These are phyloP conservation scores for Haemoproteus tartakovskyi DNA, from an alignment of 169 alveolate genomes.

Conservation along the genomic window DNA sequence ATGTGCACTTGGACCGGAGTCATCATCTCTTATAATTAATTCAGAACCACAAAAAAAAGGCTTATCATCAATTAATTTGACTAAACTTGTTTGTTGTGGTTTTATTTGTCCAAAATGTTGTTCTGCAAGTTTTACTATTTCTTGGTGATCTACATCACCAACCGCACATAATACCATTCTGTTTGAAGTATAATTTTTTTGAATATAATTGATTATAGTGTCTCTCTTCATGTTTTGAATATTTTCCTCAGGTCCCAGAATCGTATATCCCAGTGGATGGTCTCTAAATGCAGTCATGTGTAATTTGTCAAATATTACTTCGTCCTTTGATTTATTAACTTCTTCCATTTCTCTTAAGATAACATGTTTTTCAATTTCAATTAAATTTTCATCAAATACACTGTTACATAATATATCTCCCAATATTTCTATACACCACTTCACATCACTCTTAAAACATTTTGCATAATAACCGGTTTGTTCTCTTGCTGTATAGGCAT, in stretches of 20 bases:
- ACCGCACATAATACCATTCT: constrained; percentile 89
- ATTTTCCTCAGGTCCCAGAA: constrained; percentile 88
- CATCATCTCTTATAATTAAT: constrained; percentile 73
- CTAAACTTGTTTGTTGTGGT: constrained; percentile 14
- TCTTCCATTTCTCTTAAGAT: constrained; percentile 94
- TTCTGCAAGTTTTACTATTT: constrained; percentile 78
- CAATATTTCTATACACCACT: constrained; percentile 88
- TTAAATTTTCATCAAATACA: constrained; percentile 78
- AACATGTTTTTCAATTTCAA: constrained; percentile 90
- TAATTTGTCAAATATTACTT: constrained; percentile 89
- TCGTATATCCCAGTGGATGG: constrained; percentile 90
- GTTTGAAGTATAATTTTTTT: constrained; percentile 89
- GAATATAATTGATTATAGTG: constrained; percentile 86
- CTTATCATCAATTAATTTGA: constrained; percentile 58
- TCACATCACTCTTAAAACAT: constrained; percentile 82
- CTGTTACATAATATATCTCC: constrained; percentile 92
- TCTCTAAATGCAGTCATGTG: constrained; percentile 88
- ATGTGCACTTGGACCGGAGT: constrained; percentile 86
- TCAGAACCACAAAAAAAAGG: constrained; percentile 82
- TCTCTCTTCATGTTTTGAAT: constrained; percentile 82
- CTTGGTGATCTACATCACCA: constrained; percentile 88
- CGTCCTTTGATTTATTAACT: constrained; percentile 89
- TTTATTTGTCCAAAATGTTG: constrained; percentile 16
- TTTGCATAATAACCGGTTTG: constrained; percentile 91
- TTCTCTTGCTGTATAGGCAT: constrained; percentile 97